A percentile compares a stretch with the other conserved stretches of the same genome.
phyloP scores from a whole-genome alignment of 306 rosid species.

The Acacia melanoxylon region DNA sequence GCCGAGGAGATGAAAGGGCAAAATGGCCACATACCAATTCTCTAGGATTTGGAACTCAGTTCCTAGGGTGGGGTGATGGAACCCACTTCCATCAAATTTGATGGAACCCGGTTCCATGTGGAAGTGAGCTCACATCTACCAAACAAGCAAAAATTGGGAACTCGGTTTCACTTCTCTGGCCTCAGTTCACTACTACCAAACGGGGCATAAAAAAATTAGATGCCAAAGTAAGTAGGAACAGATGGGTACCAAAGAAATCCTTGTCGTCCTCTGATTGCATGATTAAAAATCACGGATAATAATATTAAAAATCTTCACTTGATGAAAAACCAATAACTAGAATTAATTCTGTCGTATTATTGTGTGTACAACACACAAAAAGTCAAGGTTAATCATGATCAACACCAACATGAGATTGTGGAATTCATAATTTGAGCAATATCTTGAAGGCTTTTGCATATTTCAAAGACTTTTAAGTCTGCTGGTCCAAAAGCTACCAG shows the following conservation, averaged over 20 bases:
- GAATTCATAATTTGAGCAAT: background rate
- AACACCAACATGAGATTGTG: constrained; percentile 7
- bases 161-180: too few relatives aligned
- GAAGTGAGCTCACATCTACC: too few relatives aligned
- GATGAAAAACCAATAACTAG: background rate
- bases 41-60: too few relatives aligned
- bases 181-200: too few relatives aligned
- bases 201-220: too few relatives aligned
- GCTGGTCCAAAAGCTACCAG: constrained; percentile 20
- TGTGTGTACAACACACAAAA: constrained; percentile 3
- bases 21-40: too few relatives aligned
- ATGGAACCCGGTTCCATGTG: too few relatives aligned
- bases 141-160: too few relatives aligned
- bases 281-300: background rate
- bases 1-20: too few relatives aligned
- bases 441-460: background rate
- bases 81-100: too few relatives aligned
- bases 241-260: background rate
- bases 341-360: background rate
- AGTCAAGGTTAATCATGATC: constrained; percentile 4
- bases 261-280: constrained; percentile 10
- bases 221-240: background rate
- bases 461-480: background rate
- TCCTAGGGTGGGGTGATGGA: too few relatives aligned
- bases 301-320: background rate